These are phyloP conservation scores for Euphorbia lathyris DNA, from an alignment of 345 rosid species.

Conservation along the genomic window DNA sequence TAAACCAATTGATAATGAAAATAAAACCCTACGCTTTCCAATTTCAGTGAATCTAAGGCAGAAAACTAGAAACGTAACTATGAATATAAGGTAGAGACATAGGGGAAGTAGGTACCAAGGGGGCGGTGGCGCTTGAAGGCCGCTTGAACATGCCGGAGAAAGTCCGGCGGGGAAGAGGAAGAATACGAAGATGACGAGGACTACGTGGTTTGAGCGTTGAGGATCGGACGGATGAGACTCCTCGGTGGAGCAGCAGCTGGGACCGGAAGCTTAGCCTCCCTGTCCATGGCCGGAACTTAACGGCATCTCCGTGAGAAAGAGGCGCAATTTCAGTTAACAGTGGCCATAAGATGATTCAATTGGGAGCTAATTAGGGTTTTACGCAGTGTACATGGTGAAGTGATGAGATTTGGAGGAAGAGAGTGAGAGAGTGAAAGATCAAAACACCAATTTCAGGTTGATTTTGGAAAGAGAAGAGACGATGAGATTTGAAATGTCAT, in stretches of 20 bases:
- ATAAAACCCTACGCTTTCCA: neutral
- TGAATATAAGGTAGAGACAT: constrained; percentile 1
- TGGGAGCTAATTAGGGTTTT: constrained; percentile 10
- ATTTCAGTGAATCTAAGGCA: neutral
- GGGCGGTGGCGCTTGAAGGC: constrained; percentile 95
- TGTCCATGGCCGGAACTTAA: constrained; percentile 65
- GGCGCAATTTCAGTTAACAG: constrained; percentile 5
- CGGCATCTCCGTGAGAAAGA: constrained; percentile 67
- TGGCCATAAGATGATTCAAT: neutral
- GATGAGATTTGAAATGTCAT: neutral
- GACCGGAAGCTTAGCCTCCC: constrained; percentile 86
- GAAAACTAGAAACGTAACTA: neutral
- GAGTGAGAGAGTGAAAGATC: neutral
- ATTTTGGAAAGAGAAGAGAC: neutral
- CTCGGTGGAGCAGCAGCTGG: constrained; percentile 35
- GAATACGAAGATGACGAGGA: constrained; percentile 38
- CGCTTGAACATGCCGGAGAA: constrained; percentile 74
- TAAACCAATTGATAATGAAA: neutral
- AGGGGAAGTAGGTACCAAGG: constrained; percentile 51
- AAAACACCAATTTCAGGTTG: neutral
- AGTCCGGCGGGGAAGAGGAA: constrained; percentile 55
- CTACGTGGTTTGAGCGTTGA: constrained; percentile 43
- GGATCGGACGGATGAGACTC: constrained; percentile 27
- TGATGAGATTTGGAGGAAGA: neutral
- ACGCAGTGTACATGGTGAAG: constrained; percentile 12